Evolutionary conservation across 257 asterid species (phyloP).

Genomic region (Sherardia arvensis): DNA sequence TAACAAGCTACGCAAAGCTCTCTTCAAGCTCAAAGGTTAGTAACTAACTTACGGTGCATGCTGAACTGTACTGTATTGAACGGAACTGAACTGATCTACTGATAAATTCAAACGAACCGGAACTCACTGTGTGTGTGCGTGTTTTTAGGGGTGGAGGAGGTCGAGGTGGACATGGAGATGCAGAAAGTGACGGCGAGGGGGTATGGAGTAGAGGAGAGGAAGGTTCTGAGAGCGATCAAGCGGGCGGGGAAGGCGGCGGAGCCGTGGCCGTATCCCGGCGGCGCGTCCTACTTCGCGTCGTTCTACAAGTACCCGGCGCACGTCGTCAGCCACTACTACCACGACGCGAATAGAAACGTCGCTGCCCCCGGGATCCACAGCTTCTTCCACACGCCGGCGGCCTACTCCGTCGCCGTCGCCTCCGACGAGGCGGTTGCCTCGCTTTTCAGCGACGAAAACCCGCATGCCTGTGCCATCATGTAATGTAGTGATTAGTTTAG

Average conservation of each 20-base stretch:
- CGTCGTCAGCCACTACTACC: slow-evolving; percentile 67
- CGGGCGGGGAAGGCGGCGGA: slow-evolving; percentile 94
- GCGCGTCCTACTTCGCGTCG: slow-evolving; percentile 59
- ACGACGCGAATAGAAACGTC: slow-evolving; percentile 53
- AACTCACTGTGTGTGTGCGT: no score
- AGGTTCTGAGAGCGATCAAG: slow-evolving; percentile 67
- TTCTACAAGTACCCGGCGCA: slow-evolving; percentile 79
- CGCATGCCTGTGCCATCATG: slow-evolving; percentile 84
- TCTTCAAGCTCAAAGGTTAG: slow-evolving; percentile 64
- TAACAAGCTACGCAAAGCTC: slow-evolving; percentile 47
- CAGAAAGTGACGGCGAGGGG: slow-evolving; percentile 80
- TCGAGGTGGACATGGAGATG: slow-evolving; percentile 78
- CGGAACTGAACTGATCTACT: no score
- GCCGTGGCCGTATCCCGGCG: slow-evolving; percentile 89
- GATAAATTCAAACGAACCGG: no score
- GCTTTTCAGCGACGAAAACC: slow-evolving; percentile 85
- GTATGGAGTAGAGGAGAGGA: slow-evolving; percentile 55
- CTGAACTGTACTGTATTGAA: no score
- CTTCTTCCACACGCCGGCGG: slow-evolving; percentile 79
- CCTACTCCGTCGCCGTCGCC: slow-evolving; percentile 74
- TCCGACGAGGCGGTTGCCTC: slow-evolving; percentile 90
- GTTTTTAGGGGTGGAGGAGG: slow-evolving; percentile 62
- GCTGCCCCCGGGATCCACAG: slow-evolving; percentile 57
- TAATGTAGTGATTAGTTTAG: slow-evolving; percentile 22
- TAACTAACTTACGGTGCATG: no score